Base-by-base conservation (phyloP, 1,284 basidiomycete genomes). In the Trichosporon inkin region DNA sequence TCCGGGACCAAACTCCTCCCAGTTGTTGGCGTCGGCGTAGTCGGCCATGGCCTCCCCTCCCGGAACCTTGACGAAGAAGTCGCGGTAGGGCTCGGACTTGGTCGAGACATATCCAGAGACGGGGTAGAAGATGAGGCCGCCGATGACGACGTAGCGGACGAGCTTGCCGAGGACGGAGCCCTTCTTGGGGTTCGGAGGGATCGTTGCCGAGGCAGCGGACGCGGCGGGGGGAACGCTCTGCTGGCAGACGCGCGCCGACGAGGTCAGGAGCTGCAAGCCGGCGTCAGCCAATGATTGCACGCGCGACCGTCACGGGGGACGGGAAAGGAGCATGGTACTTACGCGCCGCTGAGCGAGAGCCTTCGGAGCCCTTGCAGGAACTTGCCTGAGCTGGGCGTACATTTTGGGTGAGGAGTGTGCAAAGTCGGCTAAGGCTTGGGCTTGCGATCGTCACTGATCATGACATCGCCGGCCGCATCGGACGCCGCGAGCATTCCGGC, bases 1-100 rank as follows among this genome's bases (percentile, higher is more conserved):
- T 3, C 82, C 84, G 20, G 66, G 55, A 14, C 73, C 78, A 57
- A 78, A 67, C 14, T 67, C 64, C 67, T 92, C 88, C 88, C 88
- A 90, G 22, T 86, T 82, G 68, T 87, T 81, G 49, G 85, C 82
- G 74, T 94, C 90, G 7, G 88, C 88, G 71, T 86, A 89, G 62
- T 92, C 86, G 38, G 94, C 82, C 72, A 95, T 82, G 20, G 82
- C 72, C 67, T 88, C 84, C 44, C 87, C 93, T 24, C 79, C 75
- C 3, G 82, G 83, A 41, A 84, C 74, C 59, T 75, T 77, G 60
- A 78, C 71, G 71, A 83, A 84, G 67, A 83, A 79, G 63, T 83
- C 81, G 57, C 81, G 75, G 65, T 81, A 80, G 6, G 71, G 60
- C 58, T 81, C 78, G 39, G 73, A 79, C 44, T 77, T 69, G 41